Conservation (phyloP, 306 rosid genomes). For the Pyrus pyrifolia region DNA sequence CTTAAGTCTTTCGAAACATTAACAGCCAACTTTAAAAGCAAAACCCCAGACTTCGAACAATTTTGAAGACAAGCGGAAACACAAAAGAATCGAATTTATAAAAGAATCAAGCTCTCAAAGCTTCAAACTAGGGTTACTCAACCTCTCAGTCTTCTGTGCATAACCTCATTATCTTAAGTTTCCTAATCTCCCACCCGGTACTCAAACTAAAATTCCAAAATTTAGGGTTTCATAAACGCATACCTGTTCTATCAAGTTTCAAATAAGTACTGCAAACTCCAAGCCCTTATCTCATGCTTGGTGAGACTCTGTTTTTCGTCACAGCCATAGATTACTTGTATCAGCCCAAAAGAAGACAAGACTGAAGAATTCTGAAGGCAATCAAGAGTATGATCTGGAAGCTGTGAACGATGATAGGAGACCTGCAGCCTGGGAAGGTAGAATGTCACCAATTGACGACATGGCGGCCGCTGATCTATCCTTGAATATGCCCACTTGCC, state of each 20-base stretch:
- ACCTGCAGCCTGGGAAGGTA: constrained; percentile 98
- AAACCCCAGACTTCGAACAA: background rate
- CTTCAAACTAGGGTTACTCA: background rate
- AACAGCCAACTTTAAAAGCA: background rate
- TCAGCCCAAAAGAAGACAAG: background rate
- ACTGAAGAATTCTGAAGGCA: constrained; percentile 5
- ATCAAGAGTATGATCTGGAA: constrained; percentile 81
- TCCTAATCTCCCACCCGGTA: background rate
- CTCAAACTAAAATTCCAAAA: background rate
- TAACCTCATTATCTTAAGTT: background rate
- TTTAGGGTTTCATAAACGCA: background rate
- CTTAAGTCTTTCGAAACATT: background rate
- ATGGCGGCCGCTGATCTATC: constrained; percentile 89
- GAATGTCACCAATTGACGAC: constrained; percentile 92
- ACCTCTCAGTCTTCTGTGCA: background rate
- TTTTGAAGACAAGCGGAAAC: background rate
- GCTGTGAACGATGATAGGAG: constrained; percentile 93
- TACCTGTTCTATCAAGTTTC: background rate
- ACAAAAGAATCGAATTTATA: background rate
- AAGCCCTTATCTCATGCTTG: background rate
- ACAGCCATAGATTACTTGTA: background rate
- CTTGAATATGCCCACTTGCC: constrained; percentile 96
- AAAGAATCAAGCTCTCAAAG: background rate
- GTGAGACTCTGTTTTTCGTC: background rate
- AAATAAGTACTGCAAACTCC: background rate